Base-by-base conservation (phyloP, 2,329 filamentous ascomycete species). In the Cadophora malorum region DNA sequence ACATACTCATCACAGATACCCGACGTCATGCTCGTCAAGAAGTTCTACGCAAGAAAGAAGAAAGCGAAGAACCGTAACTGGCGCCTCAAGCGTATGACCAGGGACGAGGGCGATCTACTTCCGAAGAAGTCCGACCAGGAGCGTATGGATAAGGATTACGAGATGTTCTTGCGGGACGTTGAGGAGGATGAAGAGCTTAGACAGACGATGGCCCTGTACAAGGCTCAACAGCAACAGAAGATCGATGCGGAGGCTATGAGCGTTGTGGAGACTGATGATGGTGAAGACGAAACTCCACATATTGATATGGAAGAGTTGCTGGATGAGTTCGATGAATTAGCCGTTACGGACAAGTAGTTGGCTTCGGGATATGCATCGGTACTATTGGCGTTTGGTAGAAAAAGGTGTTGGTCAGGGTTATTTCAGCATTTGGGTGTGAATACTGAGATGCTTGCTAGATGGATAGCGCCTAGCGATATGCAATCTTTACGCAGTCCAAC, bases 21-120 rank as follows among this genome's bases (percentile, higher is more conserved):
- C 0, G 96, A 99, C 76, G 96, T 98, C 0, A 82, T 99, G 7
- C 86, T 99, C 3, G 93, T 99, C 79, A 98, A 97, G 93, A 99
- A 99, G 81, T 90, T 93, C 85, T 99, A 96, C 81, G 89, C 91
- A 67, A 89, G 92, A 74, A 91, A 91, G 81, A 90, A 91, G 84
- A 97, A 95, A 87, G 86, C 88, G 78, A 90, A 89, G 83, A 86
- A 85, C 80, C 90, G 96, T 74, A 92, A 92, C 84, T 99, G 96
- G 96, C 92, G 91, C 79, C 88, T 99, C 79, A 96, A 92, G 88
- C 93, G 96, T 76, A 95, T 99, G 92, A 86, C 86, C 72, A 91
- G 89, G 81, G 94, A 98, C 71, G 93, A 97, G 78, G 91, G 91
- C 73, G 95, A 97, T 72, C 85, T 96, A 79, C 82, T 94, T 71